Evolutionary conservation across 306 rosid species (phyloP).

Genomic region (Hylodesmum podocarpum): DNA sequence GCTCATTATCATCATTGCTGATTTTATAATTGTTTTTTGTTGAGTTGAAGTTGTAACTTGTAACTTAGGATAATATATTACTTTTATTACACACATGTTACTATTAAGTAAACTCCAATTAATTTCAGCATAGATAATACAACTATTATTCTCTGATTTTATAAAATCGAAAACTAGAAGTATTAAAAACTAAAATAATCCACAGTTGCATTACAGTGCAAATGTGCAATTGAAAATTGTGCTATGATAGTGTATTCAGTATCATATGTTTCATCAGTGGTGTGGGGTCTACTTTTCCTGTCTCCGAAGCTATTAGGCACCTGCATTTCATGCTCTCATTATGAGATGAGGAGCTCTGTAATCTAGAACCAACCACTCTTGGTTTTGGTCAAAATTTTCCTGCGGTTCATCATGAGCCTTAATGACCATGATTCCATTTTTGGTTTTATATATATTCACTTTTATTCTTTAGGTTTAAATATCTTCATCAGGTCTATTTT

Average conservation of each 20-base stretch:
- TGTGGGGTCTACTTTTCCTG: slow-evolving; percentile 1
- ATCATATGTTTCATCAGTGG: background rate
- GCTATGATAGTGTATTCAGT: background rate
- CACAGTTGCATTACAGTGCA: background rate
- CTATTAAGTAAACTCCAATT: background rate
- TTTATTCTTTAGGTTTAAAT: too few species aligned
- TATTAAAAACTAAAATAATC: background rate
- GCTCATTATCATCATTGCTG: background rate
- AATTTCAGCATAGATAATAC: background rate
- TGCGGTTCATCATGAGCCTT: background rate
- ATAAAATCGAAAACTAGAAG: background rate
- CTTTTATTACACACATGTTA: background rate
- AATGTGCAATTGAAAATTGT: background rate
- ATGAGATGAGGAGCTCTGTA: background rate
- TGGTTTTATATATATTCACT: too few species aligned
- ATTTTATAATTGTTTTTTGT: background rate
- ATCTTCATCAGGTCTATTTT: too few species aligned
- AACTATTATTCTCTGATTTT: background rate
- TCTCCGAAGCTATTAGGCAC: background rate
- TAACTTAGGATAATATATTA: background rate
- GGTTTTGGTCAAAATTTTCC: background rate
- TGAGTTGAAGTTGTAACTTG: background rate
- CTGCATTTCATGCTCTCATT: background rate
- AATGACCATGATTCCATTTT: background rate
- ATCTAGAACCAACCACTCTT: background rate